phyloP scores from a whole-genome alignment of 352 stramenopile species.

The Phytophthora hybrid region DNA sequence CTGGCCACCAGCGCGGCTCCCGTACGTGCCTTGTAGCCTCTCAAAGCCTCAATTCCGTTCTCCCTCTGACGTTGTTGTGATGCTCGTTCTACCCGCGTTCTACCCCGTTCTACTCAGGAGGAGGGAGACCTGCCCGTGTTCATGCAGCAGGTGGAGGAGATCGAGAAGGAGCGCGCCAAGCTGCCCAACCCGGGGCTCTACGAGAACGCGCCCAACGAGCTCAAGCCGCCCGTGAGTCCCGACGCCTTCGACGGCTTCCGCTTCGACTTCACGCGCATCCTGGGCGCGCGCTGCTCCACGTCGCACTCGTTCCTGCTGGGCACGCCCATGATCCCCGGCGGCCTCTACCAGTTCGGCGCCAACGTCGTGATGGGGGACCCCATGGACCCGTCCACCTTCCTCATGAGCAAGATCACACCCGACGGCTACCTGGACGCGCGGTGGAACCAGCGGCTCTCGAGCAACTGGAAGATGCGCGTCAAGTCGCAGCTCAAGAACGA shows the following conservation, averaged over 20 bases:
- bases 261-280: constrained; percentile 88
- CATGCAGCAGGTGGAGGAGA: constrained; percentile 85
- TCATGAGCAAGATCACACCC: constrained; percentile 89
- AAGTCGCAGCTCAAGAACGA: constrained; percentile 88
- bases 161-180: constrained; percentile 75
- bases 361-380: constrained; percentile 81
- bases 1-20: constrained; percentile 71
- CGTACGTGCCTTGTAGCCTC: constrained; percentile 46
- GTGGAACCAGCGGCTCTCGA: constrained; percentile 83
- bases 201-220: constrained; percentile 86
- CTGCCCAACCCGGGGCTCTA: constrained; percentile 86
- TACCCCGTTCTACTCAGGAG: constrained; percentile 1
- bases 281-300: constrained; percentile 83
- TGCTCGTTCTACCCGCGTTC: neutral
- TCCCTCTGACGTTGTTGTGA: neutral
- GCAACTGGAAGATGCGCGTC: constrained; percentile 85
- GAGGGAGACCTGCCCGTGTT: constrained; percentile 71
- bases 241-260: constrained; percentile 89
- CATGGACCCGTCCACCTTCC: constrained; percentile 83
- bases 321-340: constrained; percentile 85
- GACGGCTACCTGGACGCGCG: constrained; percentile 87
- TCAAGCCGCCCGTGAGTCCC: constrained; percentile 80
- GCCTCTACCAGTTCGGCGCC: constrained; percentile 88
- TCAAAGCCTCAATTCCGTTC: neutral
- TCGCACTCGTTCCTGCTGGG: constrained; percentile 87